These are phyloP conservation scores for Periconia sp. DNA, from an alignment of 2,329 filamentous ascomycete species.

Conservation along the genomic window DNA sequence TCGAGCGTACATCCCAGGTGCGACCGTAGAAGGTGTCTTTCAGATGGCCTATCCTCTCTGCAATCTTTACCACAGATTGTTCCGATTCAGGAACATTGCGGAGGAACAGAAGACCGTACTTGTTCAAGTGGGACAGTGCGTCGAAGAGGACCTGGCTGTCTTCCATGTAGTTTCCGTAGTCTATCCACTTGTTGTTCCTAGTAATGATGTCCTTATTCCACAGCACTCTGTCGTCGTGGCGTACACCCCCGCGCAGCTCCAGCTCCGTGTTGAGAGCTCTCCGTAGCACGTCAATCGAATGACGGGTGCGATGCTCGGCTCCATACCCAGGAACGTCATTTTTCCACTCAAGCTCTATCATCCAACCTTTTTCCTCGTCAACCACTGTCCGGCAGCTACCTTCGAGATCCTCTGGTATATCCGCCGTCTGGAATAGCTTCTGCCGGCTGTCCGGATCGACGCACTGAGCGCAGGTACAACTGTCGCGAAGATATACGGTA, in stretches of 20 bases:
- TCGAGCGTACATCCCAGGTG: slow-evolving; percentile 87
- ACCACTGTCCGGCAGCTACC: slow-evolving; percentile 41
- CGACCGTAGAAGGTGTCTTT: slow-evolving; percentile 89
- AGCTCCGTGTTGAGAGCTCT: slow-evolving; percentile 39
- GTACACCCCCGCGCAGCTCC: slow-evolving; percentile 38
- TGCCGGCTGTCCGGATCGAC: slow-evolving; percentile 66
- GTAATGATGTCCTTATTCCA: slow-evolving; percentile 58
- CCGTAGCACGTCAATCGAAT: slow-evolving; percentile 42
- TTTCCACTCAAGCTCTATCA: slow-evolving; percentile 66
- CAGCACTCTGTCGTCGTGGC: slow-evolving; percentile 46
- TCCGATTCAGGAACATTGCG: slow-evolving; percentile 73
- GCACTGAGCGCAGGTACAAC: slow-evolving; percentile 63
- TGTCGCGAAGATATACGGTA: slow-evolving; percentile 59
- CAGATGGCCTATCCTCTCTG: slow-evolving; percentile 74
- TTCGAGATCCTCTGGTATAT: slow-evolving; percentile 60
- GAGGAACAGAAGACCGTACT: slow-evolving; percentile 78
- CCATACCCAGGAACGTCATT: slow-evolving; percentile 58
- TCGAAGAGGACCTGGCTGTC: slow-evolving; percentile 63
- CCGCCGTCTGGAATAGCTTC: slow-evolving; percentile 68
- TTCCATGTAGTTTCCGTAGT: slow-evolving; percentile 75
- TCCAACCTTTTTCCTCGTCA: slow-evolving; percentile 49
- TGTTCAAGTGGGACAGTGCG: slow-evolving; percentile 67
- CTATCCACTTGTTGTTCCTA: slow-evolving; percentile 62
- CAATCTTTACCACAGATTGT: slow-evolving; percentile 70
- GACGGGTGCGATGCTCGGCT: slow-evolving; percentile 49